phyloP scores from a whole-genome alignment of 805 yeast species.

The Zygotorulaspora chibaensis region DNA sequence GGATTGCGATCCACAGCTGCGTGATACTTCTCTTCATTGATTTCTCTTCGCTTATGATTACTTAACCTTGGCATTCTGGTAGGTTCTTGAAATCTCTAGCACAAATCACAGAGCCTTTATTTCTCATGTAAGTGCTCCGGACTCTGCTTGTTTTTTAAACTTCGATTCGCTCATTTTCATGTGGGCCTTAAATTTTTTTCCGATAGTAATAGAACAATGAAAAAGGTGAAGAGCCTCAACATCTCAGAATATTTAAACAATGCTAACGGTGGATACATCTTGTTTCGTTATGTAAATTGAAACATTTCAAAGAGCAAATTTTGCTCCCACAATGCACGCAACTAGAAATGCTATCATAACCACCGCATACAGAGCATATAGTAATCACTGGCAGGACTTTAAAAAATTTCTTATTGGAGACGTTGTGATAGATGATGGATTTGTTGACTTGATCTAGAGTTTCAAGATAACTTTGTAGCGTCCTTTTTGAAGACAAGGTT shows the following conservation, averaged over 20 bases:
- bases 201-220: constrained; percentile 1
- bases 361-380: constrained; percentile 36
- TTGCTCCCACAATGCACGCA: constrained; percentile 34
- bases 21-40: constrained; percentile 12
- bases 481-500: constrained; percentile 28
- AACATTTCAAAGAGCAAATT: constrained; percentile 33
- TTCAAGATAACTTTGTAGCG: constrained; percentile 32
- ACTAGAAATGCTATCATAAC: constrained; percentile 31
- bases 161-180: neutral
- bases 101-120: neutral
- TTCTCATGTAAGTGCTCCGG: neutral
- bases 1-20: constrained; percentile 41
- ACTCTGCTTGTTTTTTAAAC: too few relatives aligned
- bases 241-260: neutral
- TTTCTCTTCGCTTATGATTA: constrained; percentile 2
- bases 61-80: constrained; percentile 2
- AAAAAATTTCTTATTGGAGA: constrained; percentile 32
- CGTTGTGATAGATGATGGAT: constrained; percentile 30
- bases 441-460: constrained; percentile 30
- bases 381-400: constrained; percentile 34
- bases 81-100: neutral
- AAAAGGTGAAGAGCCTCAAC: neutral
- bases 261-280: constrained; percentile 27
- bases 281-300: constrained; percentile 33
- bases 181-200: constrained; percentile 10